Conservation (phyloP, 768 basidiomycete species). For the Boletus subcaerulescens region DNA sequence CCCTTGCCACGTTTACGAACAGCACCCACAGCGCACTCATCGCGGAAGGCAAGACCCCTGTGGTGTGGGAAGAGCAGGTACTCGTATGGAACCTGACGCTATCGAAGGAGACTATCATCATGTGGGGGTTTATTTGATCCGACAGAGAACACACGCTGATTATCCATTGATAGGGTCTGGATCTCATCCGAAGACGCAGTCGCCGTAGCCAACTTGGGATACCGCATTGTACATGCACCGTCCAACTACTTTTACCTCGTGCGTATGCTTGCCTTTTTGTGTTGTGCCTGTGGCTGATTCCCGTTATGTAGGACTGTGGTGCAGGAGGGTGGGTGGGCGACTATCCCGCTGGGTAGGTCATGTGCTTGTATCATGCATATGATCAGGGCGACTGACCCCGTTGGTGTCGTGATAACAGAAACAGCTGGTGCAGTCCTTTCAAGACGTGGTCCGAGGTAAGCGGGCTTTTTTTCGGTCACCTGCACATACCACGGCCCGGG, state of each 20-base stretch:
- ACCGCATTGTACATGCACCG: slow-evolving; percentile 46
- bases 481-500: too few relatives aligned
- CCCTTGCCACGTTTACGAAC: too few relatives aligned
- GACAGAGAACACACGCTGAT: not conserved
- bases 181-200: slow-evolving; percentile 41
- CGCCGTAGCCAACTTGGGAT: slow-evolving; percentile 38
- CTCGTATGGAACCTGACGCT: slow-evolving; percentile 38
- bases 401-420: slow-evolving; percentile 20
- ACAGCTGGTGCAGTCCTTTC: slow-evolving; percentile 51
- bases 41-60: too few relatives aligned
- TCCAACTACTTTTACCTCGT: slow-evolving; percentile 55
- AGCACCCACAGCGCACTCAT: too few relatives aligned
- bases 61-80: slow-evolving; percentile 78
- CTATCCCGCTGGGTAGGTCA: slow-evolving; percentile 29
- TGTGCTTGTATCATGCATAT: not conserved
- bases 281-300: not conserved
- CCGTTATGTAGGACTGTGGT: slow-evolving; percentile 40
- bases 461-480: not conserved
- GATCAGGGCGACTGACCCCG: not conserved
- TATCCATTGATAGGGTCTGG: slow-evolving; percentile 38
- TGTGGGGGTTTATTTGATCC: slow-evolving; percentile 22
- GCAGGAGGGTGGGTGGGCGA: slow-evolving; percentile 45
- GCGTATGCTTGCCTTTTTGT: not conserved
- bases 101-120: slow-evolving; percentile 40
- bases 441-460: slow-evolving; percentile 50